Conservation (phyloP, 768 basidiomycete genomes). For the Pulveroboletus sp. region DNA sequence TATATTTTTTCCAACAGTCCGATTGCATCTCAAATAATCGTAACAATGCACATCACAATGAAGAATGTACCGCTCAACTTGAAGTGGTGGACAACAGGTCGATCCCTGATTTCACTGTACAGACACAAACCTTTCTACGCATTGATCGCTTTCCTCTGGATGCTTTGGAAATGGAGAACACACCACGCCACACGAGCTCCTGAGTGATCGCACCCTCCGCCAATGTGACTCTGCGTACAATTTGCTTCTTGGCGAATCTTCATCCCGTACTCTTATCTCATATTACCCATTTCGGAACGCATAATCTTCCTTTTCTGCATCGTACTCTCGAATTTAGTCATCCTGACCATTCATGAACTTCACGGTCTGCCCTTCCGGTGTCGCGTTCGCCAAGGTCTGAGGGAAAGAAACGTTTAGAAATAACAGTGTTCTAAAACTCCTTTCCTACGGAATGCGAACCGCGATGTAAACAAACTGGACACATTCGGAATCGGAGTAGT, state of each 20-base stretch:
- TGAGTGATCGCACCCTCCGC: not conserved
- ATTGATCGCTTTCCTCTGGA: constrained; percentile 23
- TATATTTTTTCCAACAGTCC: not conserved
- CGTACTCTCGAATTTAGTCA: constrained; percentile 26
- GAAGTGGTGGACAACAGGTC: constrained; percentile 28
- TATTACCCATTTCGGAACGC: constrained; percentile 4
- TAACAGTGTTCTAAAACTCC: no score
- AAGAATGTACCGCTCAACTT: constrained; percentile 26
- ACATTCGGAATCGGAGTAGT: no score
- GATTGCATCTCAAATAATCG: not conserved
- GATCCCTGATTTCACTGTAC: not conserved
- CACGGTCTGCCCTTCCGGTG: constrained; percentile 4
- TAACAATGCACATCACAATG: constrained; percentile 26
- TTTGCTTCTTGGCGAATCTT: no score
- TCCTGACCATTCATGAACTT: constrained; percentile 19
- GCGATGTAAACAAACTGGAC: no score
- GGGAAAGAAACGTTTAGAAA: constrained; percentile 11
- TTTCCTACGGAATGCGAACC: no score
- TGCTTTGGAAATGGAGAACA: not conserved
- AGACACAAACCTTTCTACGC: constrained; percentile 4
- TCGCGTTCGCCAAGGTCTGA: constrained; percentile 13
- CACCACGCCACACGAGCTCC: not conserved
- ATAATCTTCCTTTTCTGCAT: constrained; percentile 21
- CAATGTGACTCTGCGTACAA: no score
- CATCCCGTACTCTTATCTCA: not conserved